Evolutionary conservation across 306 rosid genomes (phyloP).

Genomic region (Pachyrhizus erosus): DNA sequence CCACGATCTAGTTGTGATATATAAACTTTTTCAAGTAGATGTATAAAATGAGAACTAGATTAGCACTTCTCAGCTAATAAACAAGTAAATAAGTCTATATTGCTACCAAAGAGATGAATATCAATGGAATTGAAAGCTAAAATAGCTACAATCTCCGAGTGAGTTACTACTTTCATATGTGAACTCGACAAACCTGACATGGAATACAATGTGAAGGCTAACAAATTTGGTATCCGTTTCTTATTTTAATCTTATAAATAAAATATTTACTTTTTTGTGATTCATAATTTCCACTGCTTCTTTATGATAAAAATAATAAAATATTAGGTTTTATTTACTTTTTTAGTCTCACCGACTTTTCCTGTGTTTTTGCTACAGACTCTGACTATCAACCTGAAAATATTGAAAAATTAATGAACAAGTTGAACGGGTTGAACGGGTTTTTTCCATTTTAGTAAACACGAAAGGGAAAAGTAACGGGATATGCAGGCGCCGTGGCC

Average conservation of each 20-base stretch:
- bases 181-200: conserved; percentile 4
- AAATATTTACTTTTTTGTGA: background rate
- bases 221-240: background rate
- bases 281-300: conserved; percentile 7
- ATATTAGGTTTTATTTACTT: background rate
- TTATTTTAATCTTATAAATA: background rate
- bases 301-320: background rate
- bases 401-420: background rate
- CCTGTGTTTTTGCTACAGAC: background rate
- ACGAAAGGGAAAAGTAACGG: background rate
- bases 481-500: background rate
- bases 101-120: background rate
- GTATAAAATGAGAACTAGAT: no score
- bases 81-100: no score
- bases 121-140: background rate
- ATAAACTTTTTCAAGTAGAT: no score
- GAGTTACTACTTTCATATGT: background rate
- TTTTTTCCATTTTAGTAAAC: background rate
- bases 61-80: no score
- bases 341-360: background rate
- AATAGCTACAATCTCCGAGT: background rate
- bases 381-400: background rate
- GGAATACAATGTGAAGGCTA: background rate
- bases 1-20: no score
- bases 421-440: background rate